These are phyloP conservation scores for Skeletonema costatum DNA, from an alignment of 108 stramenopile species.

Conservation along the genomic window DNA sequence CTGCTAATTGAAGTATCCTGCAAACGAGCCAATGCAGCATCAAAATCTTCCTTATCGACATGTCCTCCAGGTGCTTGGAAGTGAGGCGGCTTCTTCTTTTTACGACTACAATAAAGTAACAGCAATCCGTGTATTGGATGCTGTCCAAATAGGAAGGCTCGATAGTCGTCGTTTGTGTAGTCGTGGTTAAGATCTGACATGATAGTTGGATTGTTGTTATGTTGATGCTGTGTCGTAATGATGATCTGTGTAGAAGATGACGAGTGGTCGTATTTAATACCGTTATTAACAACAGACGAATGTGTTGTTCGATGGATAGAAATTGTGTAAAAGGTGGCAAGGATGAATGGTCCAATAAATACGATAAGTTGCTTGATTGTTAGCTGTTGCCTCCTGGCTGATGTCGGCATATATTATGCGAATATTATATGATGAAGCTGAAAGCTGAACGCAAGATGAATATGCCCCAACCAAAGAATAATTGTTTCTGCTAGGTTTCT, in stretches of 20 bases:
- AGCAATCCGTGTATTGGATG: constrained; percentile 68
- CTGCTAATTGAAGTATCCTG: not conserved
- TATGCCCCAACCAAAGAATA: too few species aligned
- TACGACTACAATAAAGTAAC: constrained; percentile 76
- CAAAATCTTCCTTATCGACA: constrained; percentile 75
- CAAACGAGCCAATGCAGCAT: constrained; percentile 29
- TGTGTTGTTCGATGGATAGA: not conserved
- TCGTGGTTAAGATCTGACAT: not conserved
- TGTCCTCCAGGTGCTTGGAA: constrained; percentile 86
- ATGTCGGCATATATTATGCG: not conserved
- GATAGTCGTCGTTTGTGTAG: constrained; percentile 55
- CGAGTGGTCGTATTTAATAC: not conserved
- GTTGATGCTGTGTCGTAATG: not conserved
- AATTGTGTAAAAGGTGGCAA: not conserved
- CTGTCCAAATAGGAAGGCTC: constrained; percentile 68
- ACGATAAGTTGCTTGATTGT: not conserved
- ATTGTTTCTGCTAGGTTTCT: too few species aligned
- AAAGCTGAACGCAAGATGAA: too few species aligned
- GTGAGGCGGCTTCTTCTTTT: constrained; percentile 75
- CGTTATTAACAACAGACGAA: not conserved
- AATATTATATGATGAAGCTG: too few species aligned
- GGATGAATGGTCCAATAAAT: not conserved
- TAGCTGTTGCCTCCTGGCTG: not conserved
- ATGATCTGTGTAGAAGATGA: not conserved
- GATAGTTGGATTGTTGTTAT: not conserved